Evolutionary conservation across 2,329 filamentous ascomycete species (phyloP).

Genomic region (Fusarium tupiense): DNA sequence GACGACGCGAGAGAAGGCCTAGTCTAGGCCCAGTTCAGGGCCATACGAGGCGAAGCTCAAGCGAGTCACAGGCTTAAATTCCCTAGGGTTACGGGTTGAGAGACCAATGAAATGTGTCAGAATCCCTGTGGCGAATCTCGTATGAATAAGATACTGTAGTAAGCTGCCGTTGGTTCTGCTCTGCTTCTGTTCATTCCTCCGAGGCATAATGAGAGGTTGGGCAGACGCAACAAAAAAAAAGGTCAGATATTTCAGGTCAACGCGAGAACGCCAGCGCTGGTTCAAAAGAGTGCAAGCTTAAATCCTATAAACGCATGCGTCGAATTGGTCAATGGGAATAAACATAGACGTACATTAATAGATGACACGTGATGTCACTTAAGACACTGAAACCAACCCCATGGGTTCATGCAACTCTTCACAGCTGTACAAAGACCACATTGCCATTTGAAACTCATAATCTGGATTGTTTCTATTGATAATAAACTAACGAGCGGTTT

Average conservation of each 20-base stretch:
- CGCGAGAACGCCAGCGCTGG: not conserved
- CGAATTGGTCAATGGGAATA: not conserved
- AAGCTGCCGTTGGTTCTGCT: constrained; percentile 1
- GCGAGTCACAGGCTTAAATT: constrained; percentile 31
- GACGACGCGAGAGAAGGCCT: constrained; percentile 14
- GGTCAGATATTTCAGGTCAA: not conserved
- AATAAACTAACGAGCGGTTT: constrained; percentile 15
- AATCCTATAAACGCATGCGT: not conserved
- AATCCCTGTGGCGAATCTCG: constrained; percentile 33
- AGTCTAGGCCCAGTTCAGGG: constrained; percentile 5
- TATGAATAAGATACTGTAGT: constrained; percentile 13
- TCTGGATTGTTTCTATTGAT: not conserved
- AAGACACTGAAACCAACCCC: not conserved
- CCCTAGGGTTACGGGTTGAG: constrained; percentile 22
- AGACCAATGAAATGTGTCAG: constrained; percentile 29
- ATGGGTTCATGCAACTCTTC: not conserved
- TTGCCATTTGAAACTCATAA: not conserved
- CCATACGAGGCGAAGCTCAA: constrained; percentile 29
- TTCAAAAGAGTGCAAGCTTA: constrained; percentile 4
- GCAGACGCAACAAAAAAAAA: not conserved
- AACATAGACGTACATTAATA: not conserved
- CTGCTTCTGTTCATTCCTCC: not conserved
- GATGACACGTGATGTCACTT: not conserved
- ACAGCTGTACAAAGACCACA: not conserved
- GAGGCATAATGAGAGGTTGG: not conserved